phyloP scores from a whole-genome alignment of 2,329 filamentous ascomycete species.

The Penicillium sp. region DNA sequence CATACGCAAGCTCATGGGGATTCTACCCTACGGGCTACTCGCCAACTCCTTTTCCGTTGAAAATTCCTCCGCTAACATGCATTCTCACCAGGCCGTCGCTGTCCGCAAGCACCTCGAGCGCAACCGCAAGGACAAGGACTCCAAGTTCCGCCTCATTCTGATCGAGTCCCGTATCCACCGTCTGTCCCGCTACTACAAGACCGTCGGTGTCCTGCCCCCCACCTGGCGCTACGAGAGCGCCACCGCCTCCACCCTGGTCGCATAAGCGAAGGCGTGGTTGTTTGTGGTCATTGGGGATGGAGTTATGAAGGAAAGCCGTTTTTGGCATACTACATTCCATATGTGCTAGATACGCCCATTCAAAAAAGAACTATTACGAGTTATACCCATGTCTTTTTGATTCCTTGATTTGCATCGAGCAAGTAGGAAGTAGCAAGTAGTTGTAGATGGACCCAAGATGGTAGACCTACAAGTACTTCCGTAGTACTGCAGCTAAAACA shows the following conservation, averaged over 20 bases:
- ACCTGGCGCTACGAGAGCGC: slow-evolving; percentile 99
- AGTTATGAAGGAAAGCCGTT: slow-evolving; percentile 7
- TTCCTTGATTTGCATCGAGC: slow-evolving; percentile 5
- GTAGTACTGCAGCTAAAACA: neutral
- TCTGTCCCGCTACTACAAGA: slow-evolving; percentile 99
- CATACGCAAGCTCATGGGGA: slow-evolving; percentile 2
- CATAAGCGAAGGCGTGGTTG: slow-evolving; percentile 60
- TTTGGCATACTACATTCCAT: slow-evolving; percentile 10
- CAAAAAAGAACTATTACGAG: slow-evolving; percentile 29
- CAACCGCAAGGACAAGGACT: slow-evolving; percentile 99
- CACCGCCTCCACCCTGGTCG: slow-evolving; percentile 90
- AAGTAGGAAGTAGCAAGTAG: neutral
- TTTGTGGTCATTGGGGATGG: slow-evolving; percentile 23
- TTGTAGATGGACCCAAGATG: neutral
- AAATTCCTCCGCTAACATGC: slow-evolving; percentile 4
- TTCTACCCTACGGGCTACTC: neutral
- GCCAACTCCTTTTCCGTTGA: neutral
- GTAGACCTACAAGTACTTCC: too few species aligned
- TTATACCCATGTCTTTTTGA: slow-evolving; percentile 20
- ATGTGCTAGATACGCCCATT: slow-evolving; percentile 24
- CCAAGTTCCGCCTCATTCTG: slow-evolving; percentile 99
- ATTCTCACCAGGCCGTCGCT: slow-evolving; percentile 71
- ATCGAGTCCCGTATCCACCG: slow-evolving; percentile 99
- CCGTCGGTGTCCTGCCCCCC: slow-evolving; percentile 77
- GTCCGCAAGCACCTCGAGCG: slow-evolving; percentile 99